A percentile compares a stretch with the other conserved stretches of the same genome.
Conservation (phyloP, 2,329 filamentous ascomycete species). For the Leptographium galeiforme region DNA sequence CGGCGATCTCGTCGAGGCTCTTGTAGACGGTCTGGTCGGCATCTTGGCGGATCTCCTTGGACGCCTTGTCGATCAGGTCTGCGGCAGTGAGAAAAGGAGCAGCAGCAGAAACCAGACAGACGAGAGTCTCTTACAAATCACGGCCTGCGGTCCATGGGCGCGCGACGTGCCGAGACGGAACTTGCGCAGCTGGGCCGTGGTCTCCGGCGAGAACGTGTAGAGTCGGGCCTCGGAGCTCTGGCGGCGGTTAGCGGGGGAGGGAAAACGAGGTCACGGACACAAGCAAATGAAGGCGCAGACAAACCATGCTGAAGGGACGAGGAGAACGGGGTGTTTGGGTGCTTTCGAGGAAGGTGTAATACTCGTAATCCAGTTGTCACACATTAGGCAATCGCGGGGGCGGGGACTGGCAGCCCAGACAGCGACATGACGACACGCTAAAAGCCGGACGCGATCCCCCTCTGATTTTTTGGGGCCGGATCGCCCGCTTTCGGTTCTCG, state of each 20-base stretch:
- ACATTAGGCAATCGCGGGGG: not conserved
- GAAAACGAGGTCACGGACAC: not conserved
- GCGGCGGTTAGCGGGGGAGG: not conserved
- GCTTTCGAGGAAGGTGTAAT: not conserved
- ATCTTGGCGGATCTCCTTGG: constrained; percentile 75
- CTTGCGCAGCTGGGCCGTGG: constrained; percentile 79
- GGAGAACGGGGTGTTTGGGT: too few species aligned
- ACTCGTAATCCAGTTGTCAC: not conserved
- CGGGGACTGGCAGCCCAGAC: not conserved
- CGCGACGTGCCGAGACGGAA: constrained; percentile 87
- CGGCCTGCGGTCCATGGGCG: constrained; percentile 73
- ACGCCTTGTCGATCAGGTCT: constrained; percentile 76
- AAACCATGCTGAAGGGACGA: not conserved
- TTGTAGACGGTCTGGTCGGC: constrained; percentile 67
- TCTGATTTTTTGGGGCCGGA: not conserved
- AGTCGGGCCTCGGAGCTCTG: constrained; percentile 70
- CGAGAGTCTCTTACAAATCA: constrained; percentile 63
- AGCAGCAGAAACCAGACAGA: not conserved
- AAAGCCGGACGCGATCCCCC: not conserved
- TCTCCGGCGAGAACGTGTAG: constrained; percentile 86
- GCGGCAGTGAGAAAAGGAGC: not conserved
- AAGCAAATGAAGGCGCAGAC: not conserved
- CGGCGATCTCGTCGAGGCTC: constrained; percentile 64
- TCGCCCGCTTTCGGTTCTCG: not conserved
- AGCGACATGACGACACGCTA: too few species aligned